Evolutionary conservation across 441 rosid species (phyloP), one percentile per base, ranked within the genome.

Genomic region (Raphanus hybrid): DNA sequence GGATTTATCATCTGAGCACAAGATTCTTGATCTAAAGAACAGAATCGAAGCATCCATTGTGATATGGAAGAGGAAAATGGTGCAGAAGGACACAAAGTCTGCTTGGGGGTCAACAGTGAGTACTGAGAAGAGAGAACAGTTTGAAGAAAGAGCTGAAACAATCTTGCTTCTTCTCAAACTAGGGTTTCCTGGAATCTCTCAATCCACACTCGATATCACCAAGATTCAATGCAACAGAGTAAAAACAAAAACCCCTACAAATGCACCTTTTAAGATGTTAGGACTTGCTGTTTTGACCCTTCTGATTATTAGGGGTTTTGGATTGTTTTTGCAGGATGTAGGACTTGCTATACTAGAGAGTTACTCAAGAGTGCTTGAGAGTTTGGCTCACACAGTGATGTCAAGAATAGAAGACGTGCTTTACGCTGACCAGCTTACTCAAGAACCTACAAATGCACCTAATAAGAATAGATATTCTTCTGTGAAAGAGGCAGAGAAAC

Each of bases 91-190:
- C 14, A 78, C 86, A 26, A 94, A 94, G 71, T 87, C 98, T 18
- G 41, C 86, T 43, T 91, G 99, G 99, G 85, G 97, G 37, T 92
- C 98, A 23, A 91, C 91, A 15, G 91, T 94, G 34, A 94, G 98
- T 82, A 39, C 84, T 61, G 98, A 94, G 83, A 92, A 94, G 75
- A 89, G 99, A 75, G 99, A 94, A 77, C 88, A 82, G 4, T 96
- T 96, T 58, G 99, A 92, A 83, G 99, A 94, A 74, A 83, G 99
- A 89, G 98, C 95, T 9, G 97, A 91, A 83, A 96, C 98, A 16
- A 88, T 96, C 80, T 80, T 94, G 70, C 95, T 90, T 39, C 83
- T 96, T 41, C 74, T 96, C 76, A 96, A 94, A 82, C 97, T 92
- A 18, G 81, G 86, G 11, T 96, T 82, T 67, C 99, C 98, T 0